Evolutionary conservation across 2,329 filamentous ascomycete species (phyloP).

Genomic region (Colletotrichum magnum): DNA sequence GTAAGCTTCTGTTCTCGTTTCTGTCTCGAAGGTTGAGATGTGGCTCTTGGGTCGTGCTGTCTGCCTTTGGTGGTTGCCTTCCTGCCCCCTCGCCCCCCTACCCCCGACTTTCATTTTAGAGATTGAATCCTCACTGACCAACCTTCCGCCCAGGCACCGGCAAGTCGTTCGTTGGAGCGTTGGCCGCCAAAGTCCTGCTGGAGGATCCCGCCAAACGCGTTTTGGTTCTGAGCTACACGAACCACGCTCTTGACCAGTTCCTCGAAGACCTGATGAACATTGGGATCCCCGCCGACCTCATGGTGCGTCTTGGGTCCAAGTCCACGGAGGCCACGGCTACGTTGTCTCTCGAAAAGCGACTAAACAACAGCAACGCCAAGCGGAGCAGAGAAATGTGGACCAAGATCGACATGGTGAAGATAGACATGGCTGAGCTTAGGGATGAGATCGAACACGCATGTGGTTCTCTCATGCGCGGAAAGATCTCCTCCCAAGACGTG

Average conservation of each 20-base stretch:
- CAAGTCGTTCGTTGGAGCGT: constrained; percentile 80
- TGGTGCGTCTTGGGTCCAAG: constrained; percentile 77
- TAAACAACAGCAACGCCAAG: constrained; percentile 45
- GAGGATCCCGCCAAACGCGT: constrained; percentile 64
- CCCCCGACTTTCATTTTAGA: no score
- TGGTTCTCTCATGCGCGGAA: constrained; percentile 31
- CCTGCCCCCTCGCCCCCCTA: no score
- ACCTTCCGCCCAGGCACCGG: constrained; percentile 71
- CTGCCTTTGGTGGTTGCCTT: no score
- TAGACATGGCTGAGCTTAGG: constrained; percentile 48
- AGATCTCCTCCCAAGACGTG: constrained; percentile 47
- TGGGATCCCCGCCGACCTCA: constrained; percentile 63
- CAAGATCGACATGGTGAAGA: constrained; percentile 59
- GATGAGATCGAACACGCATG: constrained; percentile 47
- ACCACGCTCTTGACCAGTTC: constrained; percentile 77
- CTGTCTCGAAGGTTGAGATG: no score
- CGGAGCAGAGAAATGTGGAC: constrained; percentile 52
- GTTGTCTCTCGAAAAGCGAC: constrained; percentile 62
- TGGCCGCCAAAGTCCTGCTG: constrained; percentile 70
- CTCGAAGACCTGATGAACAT: constrained; percentile 72
- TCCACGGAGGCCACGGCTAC: constrained; percentile 61
- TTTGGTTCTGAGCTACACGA: constrained; percentile 77
- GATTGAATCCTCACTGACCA: background rate
- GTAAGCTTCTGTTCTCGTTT: constrained; percentile 51
- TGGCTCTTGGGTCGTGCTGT: no score